Evolutionary conservation across 495 filamentous ascomycete genomes (phyloP), one percentile per base, ranked within the genome.

Genomic region (Penicillium chermesinum): DNA sequence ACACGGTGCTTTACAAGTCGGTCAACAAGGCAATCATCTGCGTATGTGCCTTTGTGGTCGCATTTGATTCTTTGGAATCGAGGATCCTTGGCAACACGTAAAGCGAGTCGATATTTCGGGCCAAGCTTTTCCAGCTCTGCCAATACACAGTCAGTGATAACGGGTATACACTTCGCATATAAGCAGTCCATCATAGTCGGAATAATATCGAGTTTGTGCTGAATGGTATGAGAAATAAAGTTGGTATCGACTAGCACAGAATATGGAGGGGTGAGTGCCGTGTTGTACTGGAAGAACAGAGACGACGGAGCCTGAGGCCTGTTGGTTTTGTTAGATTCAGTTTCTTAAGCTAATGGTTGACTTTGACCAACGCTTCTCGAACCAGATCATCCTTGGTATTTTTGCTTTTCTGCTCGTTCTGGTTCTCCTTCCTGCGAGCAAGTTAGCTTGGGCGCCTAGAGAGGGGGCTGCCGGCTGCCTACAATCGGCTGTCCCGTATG

Each of bases 241-340:
- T 96, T 96, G 69, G 91, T 95, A 69, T 95, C 89, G 52, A 85
- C 76, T 20, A 94, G 82, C 33, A 94, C 79, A 12, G 75, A 79
- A 74, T 95, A 96, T n/a, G 89, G 89, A 1, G 93, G 93, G 16
- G 85, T 79, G 42, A 98, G 81, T 20, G 89, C 86, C 38, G 86
- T 86, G 70, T 98, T 98, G 74, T 91, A 88, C 54, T 88, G 80
- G 72, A 95, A 96, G 82, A 96, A 98, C 68, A 98, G 84, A 38
- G 81, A 77, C 7, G 89, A 90, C 6, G 91, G 85, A 44, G 86
- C 82, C 67, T 91, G 85, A 9, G 85, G 80, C 27, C 59, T 63
- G 37, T 12, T n/a, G n/a, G n/a, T n/a, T n/a, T n/a, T n/a, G n/a
- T n/a, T n/a, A n/a, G n/a, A n/a, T n/a, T n/a, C n/a, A n/a, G n/a